A percentile compares a stretch with the other conserved stretches of the same genome.
phyloP scores from a whole-genome alignment of 2,329 filamentous ascomycete genomes.

The Xylariaceae sp. region DNA sequence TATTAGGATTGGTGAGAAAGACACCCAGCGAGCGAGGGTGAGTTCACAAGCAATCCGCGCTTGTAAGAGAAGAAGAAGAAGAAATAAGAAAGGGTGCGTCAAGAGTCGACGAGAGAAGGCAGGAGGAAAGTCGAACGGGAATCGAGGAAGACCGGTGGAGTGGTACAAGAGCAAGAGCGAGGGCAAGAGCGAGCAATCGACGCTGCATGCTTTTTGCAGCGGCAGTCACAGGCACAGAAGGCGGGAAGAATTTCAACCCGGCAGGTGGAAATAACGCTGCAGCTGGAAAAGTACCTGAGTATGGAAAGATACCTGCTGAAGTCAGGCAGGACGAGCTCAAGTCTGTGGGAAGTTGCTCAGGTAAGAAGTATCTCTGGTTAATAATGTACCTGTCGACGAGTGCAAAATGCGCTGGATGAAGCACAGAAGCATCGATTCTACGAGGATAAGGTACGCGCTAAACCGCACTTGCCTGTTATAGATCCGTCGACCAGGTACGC shows the following conservation, averaged over 20 bases:
- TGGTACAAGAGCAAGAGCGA: not conserved
- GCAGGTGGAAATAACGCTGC: not conserved
- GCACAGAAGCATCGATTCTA: too few relatives aligned
- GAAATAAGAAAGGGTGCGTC: conserved; percentile 4
- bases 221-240: conserved; percentile 1
- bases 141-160: conserved; percentile 1
- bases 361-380: not conserved
- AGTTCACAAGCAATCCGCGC: not conserved
- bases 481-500: not conserved
- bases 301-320: not conserved
- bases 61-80: not conserved
- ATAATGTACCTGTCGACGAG: not conserved
- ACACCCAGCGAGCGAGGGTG: conserved; percentile 5
- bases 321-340: not conserved
- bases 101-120: conserved; percentile 6
- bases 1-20: not conserved
- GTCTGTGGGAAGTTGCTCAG: not conserved
- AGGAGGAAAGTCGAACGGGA: conserved; percentile 3
- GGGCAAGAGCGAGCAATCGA: not conserved
- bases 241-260: not conserved
- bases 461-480: not conserved
- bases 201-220: not conserved
- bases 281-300: not conserved
- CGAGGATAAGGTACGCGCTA: not conserved
- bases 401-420: not conserved